Evolutionary conservation across 441 rosid species (phyloP).

Genomic region (Lepidium campestre): DNA sequence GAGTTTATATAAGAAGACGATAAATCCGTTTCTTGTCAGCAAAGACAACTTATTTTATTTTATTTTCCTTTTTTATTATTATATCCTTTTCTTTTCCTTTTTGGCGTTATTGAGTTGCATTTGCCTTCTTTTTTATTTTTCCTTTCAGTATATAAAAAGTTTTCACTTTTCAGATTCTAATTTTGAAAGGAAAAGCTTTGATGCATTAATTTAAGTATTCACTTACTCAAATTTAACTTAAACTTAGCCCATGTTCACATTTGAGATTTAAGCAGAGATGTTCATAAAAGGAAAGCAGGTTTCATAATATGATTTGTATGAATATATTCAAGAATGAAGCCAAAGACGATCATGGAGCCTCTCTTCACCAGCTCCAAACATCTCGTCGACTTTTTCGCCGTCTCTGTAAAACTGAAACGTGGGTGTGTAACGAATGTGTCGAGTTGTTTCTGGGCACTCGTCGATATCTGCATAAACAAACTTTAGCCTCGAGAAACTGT

Average conservation of each 20-base stretch:
- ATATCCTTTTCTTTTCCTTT: background rate
- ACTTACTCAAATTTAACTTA: no score
- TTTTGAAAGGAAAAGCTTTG: background rate
- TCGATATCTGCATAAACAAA: conserved; percentile 92
- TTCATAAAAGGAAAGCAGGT: background rate
- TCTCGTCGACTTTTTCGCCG: conserved; percentile 89
- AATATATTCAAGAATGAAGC: conserved; percentile 70
- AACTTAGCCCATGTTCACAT: no score
- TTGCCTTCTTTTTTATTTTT: background rate
- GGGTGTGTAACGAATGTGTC: conserved; percentile 83
- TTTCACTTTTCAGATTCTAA: background rate
- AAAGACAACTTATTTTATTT: background rate
- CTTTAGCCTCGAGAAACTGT: conserved; percentile 50
- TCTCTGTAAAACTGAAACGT: conserved; percentile 83
- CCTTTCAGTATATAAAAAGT: background rate
- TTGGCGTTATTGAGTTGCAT: background rate
- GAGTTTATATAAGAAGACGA: background rate
- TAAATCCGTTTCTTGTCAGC: conserved; percentile 8
- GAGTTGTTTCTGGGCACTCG: conserved; percentile 89
- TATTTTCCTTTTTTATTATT: background rate
- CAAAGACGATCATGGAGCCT: conserved; percentile 88
- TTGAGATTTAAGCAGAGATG: no score
- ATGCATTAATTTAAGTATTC: background rate
- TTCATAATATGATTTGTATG: background rate
- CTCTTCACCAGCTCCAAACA: conserved; percentile 92